Percentiles rank a stretch among this genome's conserved stretches.
Evolutionary conservation across 2,329 filamentous ascomycete genomes (phyloP).

Genomic region (Pseudocercospora crystallina): DNA sequence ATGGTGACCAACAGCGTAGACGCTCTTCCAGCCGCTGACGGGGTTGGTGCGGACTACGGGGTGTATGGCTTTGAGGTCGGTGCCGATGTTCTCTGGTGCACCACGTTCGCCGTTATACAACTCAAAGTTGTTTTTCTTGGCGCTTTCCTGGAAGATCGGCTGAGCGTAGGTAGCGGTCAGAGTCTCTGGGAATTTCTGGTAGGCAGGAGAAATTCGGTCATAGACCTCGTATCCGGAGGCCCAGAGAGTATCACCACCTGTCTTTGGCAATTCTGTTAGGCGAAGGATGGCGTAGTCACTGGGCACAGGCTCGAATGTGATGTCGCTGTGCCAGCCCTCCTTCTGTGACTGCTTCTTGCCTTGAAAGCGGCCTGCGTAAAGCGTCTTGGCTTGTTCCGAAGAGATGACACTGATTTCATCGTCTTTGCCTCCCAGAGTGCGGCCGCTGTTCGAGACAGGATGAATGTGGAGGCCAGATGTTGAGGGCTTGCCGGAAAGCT

Average conservation of each 20-base stretch:
- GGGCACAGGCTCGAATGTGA: constrained; percentile 63
- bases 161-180: constrained; percentile 53
- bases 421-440: background rate
- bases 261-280: constrained; percentile 55
- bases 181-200: constrained; percentile 59
- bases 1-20: constrained; percentile 60
- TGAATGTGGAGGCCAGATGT: constrained; percentile 61
- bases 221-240: constrained; percentile 67
- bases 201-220: constrained; percentile 58
- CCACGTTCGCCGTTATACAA: constrained; percentile 22
- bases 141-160: constrained; percentile 32
- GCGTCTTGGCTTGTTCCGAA: constrained; percentile 35
- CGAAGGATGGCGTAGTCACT: constrained; percentile 64
- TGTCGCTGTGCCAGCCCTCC: constrained; percentile 55
- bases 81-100: constrained; percentile 23
- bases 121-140: constrained; percentile 11
- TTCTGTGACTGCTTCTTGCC: constrained; percentile 29
- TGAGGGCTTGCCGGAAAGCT: constrained; percentile 58
- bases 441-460: constrained; percentile 57
- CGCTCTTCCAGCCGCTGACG: constrained; percentile 62
- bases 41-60: constrained; percentile 60
- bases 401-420: constrained; percentile 43
- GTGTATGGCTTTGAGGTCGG: constrained; percentile 33
- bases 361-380: constrained; percentile 31
- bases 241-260: constrained; percentile 62